A percentile compares a stretch with the other conserved stretches of the same genome.
phyloP scores from a whole-genome alignment of 106 monocot genomes.

The Dendrobium huoshanense region DNA sequence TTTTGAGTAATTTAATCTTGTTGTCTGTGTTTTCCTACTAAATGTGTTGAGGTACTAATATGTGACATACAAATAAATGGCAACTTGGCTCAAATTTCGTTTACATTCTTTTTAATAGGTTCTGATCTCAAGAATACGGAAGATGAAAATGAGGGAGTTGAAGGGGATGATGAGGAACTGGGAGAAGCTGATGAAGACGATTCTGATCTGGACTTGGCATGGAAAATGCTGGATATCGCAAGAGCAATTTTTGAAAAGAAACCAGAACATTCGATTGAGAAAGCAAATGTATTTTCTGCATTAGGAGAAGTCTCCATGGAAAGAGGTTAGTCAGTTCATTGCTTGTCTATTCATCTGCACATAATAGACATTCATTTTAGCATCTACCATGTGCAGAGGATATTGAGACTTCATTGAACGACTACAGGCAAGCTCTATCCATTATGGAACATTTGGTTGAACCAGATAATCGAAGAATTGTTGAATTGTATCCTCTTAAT shows the following conservation, averaged over 20 bases:
- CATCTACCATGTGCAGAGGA: slow-evolving; percentile 60
- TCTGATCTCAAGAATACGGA: slow-evolving; percentile 35
- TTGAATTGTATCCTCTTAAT: slow-evolving; percentile 85
- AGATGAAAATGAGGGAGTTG: slow-evolving; percentile 37
- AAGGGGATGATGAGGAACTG: slow-evolving; percentile 51
- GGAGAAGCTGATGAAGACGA: slow-evolving; percentile 77
- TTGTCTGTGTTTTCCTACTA: background rate
- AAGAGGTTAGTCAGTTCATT: slow-evolving; percentile 52
- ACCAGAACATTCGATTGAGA: slow-evolving; percentile 62
- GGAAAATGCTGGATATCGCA: slow-evolving; percentile 98
- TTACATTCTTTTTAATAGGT: slow-evolving; percentile 8
- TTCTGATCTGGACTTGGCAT: slow-evolving; percentile 85
- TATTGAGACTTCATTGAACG: slow-evolving; percentile 71
- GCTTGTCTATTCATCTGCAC: background rate
- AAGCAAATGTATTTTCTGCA: slow-evolving; percentile 76
- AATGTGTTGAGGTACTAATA: too few species aligned
- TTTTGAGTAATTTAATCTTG: background rate
- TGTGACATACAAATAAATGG: background rate
- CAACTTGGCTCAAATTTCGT: background rate
- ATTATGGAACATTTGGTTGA: slow-evolving; percentile 57
- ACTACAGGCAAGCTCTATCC: slow-evolving; percentile 70
- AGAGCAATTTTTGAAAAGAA: slow-evolving; percentile 77
- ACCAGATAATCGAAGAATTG: slow-evolving; percentile 61
- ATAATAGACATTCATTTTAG: background rate
- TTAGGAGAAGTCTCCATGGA: slow-evolving; percentile 82